Conservation (phyloP, 176 grass and related monocot genomes). For the Phoenix dactylifera region DNA sequence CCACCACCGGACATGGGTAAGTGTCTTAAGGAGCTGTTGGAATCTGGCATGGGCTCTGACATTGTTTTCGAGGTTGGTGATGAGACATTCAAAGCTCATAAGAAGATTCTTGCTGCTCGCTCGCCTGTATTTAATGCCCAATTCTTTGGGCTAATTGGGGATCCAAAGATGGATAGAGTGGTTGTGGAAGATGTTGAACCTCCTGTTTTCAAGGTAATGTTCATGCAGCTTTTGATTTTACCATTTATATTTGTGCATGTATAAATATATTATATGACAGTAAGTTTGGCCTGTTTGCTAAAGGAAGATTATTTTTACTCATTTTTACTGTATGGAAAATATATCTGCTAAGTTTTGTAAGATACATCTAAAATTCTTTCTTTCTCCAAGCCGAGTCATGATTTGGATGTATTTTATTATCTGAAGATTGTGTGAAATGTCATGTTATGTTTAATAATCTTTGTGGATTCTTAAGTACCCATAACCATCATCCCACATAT, state of each 20-base stretch:
- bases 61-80: slow-evolving; percentile 63
- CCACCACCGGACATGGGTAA: slow-evolving; percentile 55
- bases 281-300: not conserved
- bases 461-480: too few relatives aligned
- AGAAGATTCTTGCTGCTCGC: slow-evolving; percentile 76
- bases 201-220: slow-evolving; percentile 69
- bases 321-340: too few relatives aligned
- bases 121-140: slow-evolving; percentile 85
- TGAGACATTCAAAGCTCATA: slow-evolving; percentile 53
- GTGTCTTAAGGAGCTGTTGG: slow-evolving; percentile 52
- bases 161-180: slow-evolving; percentile 40
- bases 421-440: too few relatives aligned
- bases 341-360: too few relatives aligned
- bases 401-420: too few relatives aligned
- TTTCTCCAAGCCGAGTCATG: too few relatives aligned
- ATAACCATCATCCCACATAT: too few relatives aligned
- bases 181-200: slow-evolving; percentile 78
- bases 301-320: not conserved
- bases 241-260: not conserved
- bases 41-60: slow-evolving; percentile 50
- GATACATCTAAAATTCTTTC: too few relatives aligned
- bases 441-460: too few relatives aligned
- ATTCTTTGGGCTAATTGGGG: slow-evolving; percentile 86
- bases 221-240: not conserved
- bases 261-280: not conserved